phyloP scores from a whole-genome alignment of 2,329 filamentous ascomycete species.

The Exophiala mesophila region DNA sequence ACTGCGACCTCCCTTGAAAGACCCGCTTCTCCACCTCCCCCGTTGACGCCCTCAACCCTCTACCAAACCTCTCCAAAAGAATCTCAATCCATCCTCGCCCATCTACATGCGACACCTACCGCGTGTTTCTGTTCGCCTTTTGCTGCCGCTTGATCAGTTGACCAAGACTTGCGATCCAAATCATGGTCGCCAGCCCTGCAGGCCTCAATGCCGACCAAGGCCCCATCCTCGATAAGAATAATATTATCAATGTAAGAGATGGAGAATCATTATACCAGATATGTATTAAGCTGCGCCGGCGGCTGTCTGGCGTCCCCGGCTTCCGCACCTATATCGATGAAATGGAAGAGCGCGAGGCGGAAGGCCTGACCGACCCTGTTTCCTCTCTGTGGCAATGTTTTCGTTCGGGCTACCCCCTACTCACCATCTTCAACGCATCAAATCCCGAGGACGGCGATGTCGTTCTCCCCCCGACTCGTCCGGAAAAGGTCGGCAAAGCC shows the following conservation, averaged over 20 bases:
- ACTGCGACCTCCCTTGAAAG: no score
- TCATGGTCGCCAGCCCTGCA: constrained; percentile 35
- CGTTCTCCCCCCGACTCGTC: constrained; percentile 44
- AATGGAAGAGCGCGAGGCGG: constrained; percentile 63
- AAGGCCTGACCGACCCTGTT: constrained; percentile 66
- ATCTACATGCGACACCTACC: background rate
- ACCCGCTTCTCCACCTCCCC: no score
- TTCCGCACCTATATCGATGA: constrained; percentile 72
- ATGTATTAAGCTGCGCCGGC: constrained; percentile 76
- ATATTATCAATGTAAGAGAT: constrained; percentile 96
- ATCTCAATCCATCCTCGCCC: background rate
- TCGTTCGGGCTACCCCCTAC: constrained; percentile 73
- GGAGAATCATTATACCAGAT: constrained; percentile 96
- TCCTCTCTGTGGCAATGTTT: constrained; percentile 87
- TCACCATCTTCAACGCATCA: constrained; percentile 84
- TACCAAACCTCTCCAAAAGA: background rate
- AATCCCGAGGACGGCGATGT: constrained; percentile 63
- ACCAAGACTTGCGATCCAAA: constrained; percentile 11
- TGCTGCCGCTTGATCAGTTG: constrained; percentile 5
- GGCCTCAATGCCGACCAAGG: constrained; percentile 39
- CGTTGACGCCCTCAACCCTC: background rate
- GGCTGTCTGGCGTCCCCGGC: constrained; percentile 74
- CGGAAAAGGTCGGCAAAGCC: constrained; percentile 75
- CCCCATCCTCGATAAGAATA: constrained; percentile 71
- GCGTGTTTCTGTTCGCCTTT: constrained; percentile 4